Percentiles rank a stretch among this genome's conserved stretches.
These are phyloP conservation scores for Polysphondylium violaceum DNA, from an alignment of 78 protist genomes.

Conservation along the genomic window DNA sequence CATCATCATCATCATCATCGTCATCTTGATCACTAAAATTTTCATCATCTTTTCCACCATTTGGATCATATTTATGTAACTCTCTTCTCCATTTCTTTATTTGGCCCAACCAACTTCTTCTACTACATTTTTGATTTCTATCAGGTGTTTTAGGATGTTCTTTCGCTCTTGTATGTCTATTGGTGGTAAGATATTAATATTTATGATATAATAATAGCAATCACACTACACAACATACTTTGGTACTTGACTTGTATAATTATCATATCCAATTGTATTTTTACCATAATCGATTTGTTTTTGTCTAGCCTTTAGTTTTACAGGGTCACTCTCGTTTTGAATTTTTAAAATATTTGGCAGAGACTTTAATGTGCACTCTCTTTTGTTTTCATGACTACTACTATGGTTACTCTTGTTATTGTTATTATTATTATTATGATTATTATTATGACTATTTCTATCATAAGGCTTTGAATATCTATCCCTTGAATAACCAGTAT, in stretches of 20 bases:
- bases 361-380: not conserved
- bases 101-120: constrained; percentile 84
- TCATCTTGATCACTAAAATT: not conserved
- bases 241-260: constrained; percentile 26
- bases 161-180: constrained; percentile 21
- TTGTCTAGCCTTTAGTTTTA: constrained; percentile 79
- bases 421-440: not conserved
- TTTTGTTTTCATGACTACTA: not conserved
- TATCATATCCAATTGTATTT: constrained; percentile 86
- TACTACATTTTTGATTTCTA: constrained; percentile 51
- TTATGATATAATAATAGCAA: not conserved
- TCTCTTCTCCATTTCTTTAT: constrained; percentile 81
- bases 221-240: not conserved
- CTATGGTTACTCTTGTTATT: not conserved
- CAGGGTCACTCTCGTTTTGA: constrained; percentile 79
- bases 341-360: constrained; percentile 17
- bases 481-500: no score
- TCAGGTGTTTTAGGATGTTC: constrained; percentile 83
- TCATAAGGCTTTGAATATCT: no score
- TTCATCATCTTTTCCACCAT: not conserved
- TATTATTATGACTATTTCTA: not conserved
- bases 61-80: constrained; percentile 86
- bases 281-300: constrained; percentile 89
- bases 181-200: not conserved
- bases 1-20: constrained; percentile 7